Conservation (phyloP, 2,329 filamentous ascomycete species). For the Colletotrichum melonis region DNA sequence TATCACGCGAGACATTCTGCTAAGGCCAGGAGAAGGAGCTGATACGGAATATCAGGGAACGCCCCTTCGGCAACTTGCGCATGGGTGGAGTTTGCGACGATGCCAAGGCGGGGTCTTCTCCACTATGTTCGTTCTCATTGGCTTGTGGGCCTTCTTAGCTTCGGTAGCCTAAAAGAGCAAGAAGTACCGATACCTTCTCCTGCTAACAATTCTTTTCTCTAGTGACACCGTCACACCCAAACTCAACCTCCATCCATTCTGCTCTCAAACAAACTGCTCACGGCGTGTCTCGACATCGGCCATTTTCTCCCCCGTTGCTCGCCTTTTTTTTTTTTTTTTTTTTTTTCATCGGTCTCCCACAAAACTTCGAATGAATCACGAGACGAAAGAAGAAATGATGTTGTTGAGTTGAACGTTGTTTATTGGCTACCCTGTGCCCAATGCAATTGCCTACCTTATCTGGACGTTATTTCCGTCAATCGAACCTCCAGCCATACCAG, state of each 20-base stretch:
- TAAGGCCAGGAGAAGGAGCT: constrained; percentile 4
- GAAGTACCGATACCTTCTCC: constrained; percentile 8
- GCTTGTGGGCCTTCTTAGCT: neutral
- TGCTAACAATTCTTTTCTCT: constrained; percentile 21
- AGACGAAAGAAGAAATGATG: constrained; percentile 20
- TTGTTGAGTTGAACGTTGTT: neutral
- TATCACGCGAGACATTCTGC: neutral
- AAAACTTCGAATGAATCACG: constrained; percentile 6
- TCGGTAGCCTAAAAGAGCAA: neutral
- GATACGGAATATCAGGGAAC: constrained; percentile 12
- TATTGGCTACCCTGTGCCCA: neutral
- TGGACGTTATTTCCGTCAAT: neutral
- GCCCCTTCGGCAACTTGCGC: constrained; percentile 4
- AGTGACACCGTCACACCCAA: constrained; percentile 14
- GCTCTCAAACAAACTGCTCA: constrained; percentile 33
- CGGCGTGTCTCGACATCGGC: neutral
- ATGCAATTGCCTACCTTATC: neutral
- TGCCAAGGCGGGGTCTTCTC: constrained; percentile 9
- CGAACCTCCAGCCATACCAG: neutral
- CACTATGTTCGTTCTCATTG: neutral
- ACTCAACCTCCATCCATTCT: constrained; percentile 3
- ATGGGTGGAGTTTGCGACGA: constrained; percentile 22
- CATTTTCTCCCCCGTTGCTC: neutral
- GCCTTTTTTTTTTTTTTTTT: neutral
- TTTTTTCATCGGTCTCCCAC: neutral